Base-by-base conservation (phyloP, 345 rosid genomes). In the Ceriops decandra region DNA sequence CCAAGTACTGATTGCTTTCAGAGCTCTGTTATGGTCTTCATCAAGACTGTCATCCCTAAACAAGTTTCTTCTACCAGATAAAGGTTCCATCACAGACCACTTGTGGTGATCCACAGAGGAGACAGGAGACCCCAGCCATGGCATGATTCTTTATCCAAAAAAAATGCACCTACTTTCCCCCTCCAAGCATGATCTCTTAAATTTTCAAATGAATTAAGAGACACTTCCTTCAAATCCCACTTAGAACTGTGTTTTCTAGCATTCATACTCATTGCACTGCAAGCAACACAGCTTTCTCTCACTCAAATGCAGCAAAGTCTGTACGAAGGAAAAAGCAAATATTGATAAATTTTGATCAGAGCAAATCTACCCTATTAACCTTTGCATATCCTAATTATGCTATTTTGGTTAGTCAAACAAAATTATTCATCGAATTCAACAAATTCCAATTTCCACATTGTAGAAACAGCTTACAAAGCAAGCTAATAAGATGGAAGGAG, bases 181-280 rank as follows among this genome's bases (percentile, higher is more conserved):
- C 69, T 56, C 86, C 84, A 76, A 66, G 68, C 54, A 42, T 32
- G 61, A 2, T 74, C 85, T 53, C 76, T 72, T 24, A 62, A 69
- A 62, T 76, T 81, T 60, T 77, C 88, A 35, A 53, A 75, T 60
- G 85, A 66, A 72, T 71, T 68, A n/a, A 66, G 85, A 72, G 82
- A 75, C 42, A 81, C 95, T 74, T 86, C 96, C 67, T 83, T 84
- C 67, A 79, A 63, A 84, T 93, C 96, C 97, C 97, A 91, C 63
- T 91, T 86, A 20, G 97, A 89, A 79, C 58, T 72, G 56, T 81
- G 86, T 76, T 83, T 87, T 76, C 85, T 79, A 70, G 82, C 82
- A 61, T 82, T 71, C 33, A 85, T 80, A 63, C 93, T 85, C 96
- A 87, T 91, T 58, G 70, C 72, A 46, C 68, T 30, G 72, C 70